phyloP scores from a whole-genome alignment of 2,329 filamentous ascomycete species.

The Aspergillaceae sp. region DNA sequence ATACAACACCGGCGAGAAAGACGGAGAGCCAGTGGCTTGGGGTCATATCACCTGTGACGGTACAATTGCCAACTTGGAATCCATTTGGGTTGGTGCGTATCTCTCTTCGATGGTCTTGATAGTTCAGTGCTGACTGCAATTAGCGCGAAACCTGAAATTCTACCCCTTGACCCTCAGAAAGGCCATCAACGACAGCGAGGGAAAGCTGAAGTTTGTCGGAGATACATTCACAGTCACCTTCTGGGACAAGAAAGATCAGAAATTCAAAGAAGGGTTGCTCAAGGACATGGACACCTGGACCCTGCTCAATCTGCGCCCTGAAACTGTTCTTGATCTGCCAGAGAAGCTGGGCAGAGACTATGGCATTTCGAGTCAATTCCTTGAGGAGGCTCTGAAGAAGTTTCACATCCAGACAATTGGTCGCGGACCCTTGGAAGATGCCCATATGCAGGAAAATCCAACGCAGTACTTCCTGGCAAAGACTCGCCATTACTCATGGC shows the following conservation, averaged over 20 bases:
- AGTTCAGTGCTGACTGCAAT: background rate
- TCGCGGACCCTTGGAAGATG: slow-evolving; percentile 1
- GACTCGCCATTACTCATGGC: slow-evolving; percentile 44
- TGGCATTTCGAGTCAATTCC: background rate
- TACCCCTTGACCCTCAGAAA: slow-evolving; percentile 35
- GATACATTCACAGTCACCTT: slow-evolving; percentile 22
- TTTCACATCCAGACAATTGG: slow-evolving; percentile 8
- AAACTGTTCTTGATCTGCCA: slow-evolving; percentile 35
- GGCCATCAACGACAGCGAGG: slow-evolving; percentile 20
- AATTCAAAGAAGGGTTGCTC: slow-evolving; percentile 23
- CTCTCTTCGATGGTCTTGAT: background rate
- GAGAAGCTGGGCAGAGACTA: slow-evolving; percentile 8
- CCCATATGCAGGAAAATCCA: slow-evolving; percentile 24
- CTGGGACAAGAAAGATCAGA: slow-evolving; percentile 17
- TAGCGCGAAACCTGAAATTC: slow-evolving; percentile 42
- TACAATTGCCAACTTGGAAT: slow-evolving; percentile 42
- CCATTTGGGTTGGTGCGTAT: slow-evolving; percentile 32
- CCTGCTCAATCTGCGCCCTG: slow-evolving; percentile 37
- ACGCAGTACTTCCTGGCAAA: slow-evolving; percentile 32
- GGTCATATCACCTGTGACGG: slow-evolving; percentile 42
- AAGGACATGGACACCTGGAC: slow-evolving; percentile 35
- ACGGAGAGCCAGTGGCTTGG: slow-evolving; percentile 24
- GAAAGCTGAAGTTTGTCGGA: slow-evolving; percentile 21
- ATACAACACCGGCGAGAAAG: slow-evolving; percentile 29
- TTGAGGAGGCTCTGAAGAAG: background rate